Base-by-base conservation (phyloP, 805 yeast genomes). In the Lipomyces kockii region DNA sequence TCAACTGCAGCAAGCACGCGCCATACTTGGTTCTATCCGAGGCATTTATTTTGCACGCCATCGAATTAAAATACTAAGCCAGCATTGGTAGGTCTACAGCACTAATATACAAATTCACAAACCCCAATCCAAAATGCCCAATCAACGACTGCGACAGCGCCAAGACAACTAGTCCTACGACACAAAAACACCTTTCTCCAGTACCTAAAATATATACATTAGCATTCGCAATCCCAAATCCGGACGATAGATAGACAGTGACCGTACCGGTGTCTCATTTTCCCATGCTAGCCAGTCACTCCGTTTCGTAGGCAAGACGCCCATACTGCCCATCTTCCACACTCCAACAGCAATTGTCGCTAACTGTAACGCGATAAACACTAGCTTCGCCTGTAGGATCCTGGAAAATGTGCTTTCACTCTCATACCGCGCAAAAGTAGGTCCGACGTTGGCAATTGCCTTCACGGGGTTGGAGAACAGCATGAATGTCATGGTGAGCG, bases 261-360 rank as follows among this genome's bases (percentile, higher is more conserved):
- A n/a, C 53, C 69, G n/a, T 52, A 65, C 69, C 60, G 58, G 49
- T 20, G 57, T 43, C 61, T 63, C 58, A 32, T 29, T 49, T 37
- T 92, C 96, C 93, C 97, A 93, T 6, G 92, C 87, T 20, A 94
- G 80, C 98, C 98, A 95, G 76, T 94, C 99, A 71, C 97, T 89
- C 58, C 84, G 84, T 49, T 87, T 89, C 73, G 89, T 91, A 27
- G 99, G 99, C 67, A 94, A 87, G 71, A 94, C 81, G 0, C 98
- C 98, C 97, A 94, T 91, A 27, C 83, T 81, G 73, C 90, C 87
- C 67, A 95, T 80, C 77, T 95, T 95, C 87, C 91, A 92, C 20
- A 92, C 74, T 2, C 98, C 98, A 49, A 92, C 86, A 2, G 82
- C 85, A 79, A 93, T 80, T 61, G 88, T 83, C 3, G 85, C 83